phyloP scores from a whole-genome alignment of 495 filamentous ascomycete genomes.

The Penicillium macrosclerotiorum region DNA sequence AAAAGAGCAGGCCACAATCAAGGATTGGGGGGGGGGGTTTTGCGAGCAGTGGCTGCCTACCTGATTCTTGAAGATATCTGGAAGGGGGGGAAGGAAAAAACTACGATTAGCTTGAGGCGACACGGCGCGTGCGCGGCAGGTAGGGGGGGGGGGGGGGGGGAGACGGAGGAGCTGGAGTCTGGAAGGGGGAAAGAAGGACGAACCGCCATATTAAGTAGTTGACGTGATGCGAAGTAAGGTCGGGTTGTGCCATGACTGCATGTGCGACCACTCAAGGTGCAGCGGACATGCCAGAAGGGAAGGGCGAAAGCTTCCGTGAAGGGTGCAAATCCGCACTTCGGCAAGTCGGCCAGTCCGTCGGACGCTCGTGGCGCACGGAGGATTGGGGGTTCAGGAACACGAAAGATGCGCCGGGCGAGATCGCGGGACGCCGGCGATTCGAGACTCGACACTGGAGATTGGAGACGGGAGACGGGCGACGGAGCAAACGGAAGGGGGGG shows the following conservation, averaged over 20 bases:
- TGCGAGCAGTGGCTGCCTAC: too few relatives aligned
- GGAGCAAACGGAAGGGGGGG: background rate
- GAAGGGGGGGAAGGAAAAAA: constrained; percentile 19
- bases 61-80: constrained; percentile 87
- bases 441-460: background rate
- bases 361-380: constrained; percentile 11
- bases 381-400: constrained; percentile 7
- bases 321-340: constrained; percentile 30
- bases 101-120: constrained; percentile 27
- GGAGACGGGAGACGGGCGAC: background rate
- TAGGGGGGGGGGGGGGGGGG: background rate
- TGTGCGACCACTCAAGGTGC: constrained; percentile 38
- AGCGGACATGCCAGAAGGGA: constrained; percentile 40
- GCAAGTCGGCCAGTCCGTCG: too few relatives aligned
- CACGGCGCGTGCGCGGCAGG: background rate
- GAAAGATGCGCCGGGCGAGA: background rate
- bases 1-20: too few relatives aligned
- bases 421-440: background rate
- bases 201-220: constrained; percentile 99
- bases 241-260: constrained; percentile 50
- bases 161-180: background rate
- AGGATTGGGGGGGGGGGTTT: too few relatives aligned
- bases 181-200: constrained; percentile 42
- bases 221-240: constrained; percentile 86
- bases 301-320: constrained; percentile 18